phyloP scores from a whole-genome alignment of 768 basidiomycete species.

The Jaapia argillacea region DNA sequence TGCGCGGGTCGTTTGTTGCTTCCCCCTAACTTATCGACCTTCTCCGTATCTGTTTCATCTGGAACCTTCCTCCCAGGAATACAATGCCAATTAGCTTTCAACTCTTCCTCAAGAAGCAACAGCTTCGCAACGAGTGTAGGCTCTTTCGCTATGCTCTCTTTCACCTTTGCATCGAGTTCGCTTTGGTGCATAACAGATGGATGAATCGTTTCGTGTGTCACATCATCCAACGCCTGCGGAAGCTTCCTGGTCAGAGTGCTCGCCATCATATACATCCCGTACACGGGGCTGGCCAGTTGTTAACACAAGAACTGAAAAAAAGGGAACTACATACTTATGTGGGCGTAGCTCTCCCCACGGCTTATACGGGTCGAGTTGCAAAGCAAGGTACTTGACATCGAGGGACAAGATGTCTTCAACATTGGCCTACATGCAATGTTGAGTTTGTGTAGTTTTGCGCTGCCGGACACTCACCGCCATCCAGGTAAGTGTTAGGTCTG shows the following conservation, averaged over 20 bases:
- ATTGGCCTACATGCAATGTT: constrained; percentile 32
- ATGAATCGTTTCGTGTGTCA: constrained; percentile 54
- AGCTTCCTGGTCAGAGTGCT: constrained; percentile 33
- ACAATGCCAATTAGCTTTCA: constrained; percentile 37
- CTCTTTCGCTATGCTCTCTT: constrained; percentile 25
- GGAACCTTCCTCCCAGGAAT: too few relatives aligned
- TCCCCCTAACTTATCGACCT: too few relatives aligned
- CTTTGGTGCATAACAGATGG: constrained; percentile 44
- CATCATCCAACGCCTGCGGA: constrained; percentile 31
- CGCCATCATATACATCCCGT: constrained; percentile 45
- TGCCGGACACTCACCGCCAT: constrained; percentile 39
- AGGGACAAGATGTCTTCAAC: constrained; percentile 45
- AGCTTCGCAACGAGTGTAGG: constrained; percentile 34
- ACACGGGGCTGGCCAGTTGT: too few relatives aligned
- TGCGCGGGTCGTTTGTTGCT: neutral
- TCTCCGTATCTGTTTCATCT: too few relatives aligned
- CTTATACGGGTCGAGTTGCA: constrained; percentile 38
- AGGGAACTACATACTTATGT: constrained; percentile 40
- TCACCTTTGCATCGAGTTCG: constrained; percentile 23
- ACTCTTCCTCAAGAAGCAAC: constrained; percentile 39
- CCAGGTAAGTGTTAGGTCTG: constrained; percentile 55
- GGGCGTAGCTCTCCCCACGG: constrained; percentile 54
- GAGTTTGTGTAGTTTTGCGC: too few relatives aligned
- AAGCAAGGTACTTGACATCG: constrained; percentile 41
- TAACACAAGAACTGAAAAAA: neutral